Conservation (phyloP, 2,329 filamentous ascomycete species). For the Rutstroemia sp. region DNA sequence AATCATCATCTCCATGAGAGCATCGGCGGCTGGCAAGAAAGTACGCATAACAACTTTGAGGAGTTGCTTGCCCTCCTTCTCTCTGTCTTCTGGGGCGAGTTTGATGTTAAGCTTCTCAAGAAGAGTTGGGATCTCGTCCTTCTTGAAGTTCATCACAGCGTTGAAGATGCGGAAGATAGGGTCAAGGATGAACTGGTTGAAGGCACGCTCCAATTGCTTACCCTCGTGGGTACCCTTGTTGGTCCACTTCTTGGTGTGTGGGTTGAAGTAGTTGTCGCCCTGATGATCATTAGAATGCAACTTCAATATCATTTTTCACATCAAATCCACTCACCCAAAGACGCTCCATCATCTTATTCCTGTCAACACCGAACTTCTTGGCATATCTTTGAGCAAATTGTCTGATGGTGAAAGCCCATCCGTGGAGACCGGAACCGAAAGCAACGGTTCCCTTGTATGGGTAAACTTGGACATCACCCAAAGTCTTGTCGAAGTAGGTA, state of each 20-base stretch:
- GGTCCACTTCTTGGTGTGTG: constrained; percentile 99
- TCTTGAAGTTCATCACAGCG: constrained; percentile 98
- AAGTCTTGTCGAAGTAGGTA: constrained; percentile 93
- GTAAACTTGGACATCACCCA: constrained; percentile 98
- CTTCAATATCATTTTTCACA: not conserved
- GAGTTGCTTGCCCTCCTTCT: constrained; percentile 94
- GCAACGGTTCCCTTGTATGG: constrained; percentile 96
- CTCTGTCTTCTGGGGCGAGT: constrained; percentile 77
- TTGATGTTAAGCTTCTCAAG: constrained; percentile 94
- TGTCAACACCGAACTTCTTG: constrained; percentile 99
- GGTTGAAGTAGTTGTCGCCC: constrained; percentile 99
- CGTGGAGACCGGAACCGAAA: constrained; percentile 99
- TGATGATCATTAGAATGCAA: constrained; percentile 28
- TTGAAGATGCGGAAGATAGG: constrained; percentile 99
- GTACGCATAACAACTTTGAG: constrained; percentile 98
- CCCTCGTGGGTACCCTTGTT: constrained; percentile 77
- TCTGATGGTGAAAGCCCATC: constrained; percentile 98
- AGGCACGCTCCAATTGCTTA: constrained; percentile 90
- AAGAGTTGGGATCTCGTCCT: constrained; percentile 76
- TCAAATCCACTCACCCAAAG: constrained; percentile 65
- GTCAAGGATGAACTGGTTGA: constrained; percentile 99
- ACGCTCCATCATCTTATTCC: constrained; percentile 99
- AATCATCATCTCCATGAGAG: constrained; percentile 99
- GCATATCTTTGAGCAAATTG: constrained; percentile 94
- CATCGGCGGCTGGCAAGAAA: constrained; percentile 97